Percentiles rank a stretch among this genome's conserved stretches.
phyloP scores from a whole-genome alignment of 1,139 yeast species.

The Lodderomyces margitis region DNA sequence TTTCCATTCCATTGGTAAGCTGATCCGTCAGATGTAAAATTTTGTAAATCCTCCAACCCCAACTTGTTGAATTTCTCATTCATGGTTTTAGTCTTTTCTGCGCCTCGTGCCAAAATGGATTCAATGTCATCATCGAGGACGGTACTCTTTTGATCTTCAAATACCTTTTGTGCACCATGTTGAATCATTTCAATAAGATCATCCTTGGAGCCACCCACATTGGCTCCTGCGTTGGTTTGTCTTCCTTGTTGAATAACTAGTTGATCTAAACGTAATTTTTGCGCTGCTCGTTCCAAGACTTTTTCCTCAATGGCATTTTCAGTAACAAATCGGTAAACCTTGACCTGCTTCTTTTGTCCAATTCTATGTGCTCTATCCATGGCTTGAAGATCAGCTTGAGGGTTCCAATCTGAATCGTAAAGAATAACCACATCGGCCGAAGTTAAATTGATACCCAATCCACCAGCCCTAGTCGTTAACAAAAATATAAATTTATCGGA shows the following conservation, averaged over 20 bases:
- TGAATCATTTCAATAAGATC: conserved; percentile 94
- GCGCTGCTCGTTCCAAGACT: conserved; percentile 93
- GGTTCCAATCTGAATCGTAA: conserved; percentile 98
- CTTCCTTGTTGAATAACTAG: conserved; percentile 95
- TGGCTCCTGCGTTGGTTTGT: conserved; percentile 40
- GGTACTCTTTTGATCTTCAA: conserved; percentile 47
- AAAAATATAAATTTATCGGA: conserved; percentile 82
- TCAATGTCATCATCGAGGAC: conserved; percentile 73
- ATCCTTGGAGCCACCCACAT: conserved; percentile 58
- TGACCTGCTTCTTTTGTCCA: conserved; percentile 95
- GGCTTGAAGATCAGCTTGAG: conserved; percentile 97
- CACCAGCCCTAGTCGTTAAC: conserved; percentile 98
- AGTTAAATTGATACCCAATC: conserved; percentile 90
- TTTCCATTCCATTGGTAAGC: conserved; percentile 98
- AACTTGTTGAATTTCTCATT: conserved; percentile 78
- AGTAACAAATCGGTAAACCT: conserved; percentile 87
- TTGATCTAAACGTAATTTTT: conserved; percentile 87
- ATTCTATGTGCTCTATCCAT: conserved; percentile 99
- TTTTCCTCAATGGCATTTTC: conserved; percentile 97
- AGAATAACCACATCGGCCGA: conserved; percentile 88
- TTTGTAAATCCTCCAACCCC: conserved; percentile 90
- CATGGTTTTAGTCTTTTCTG: conserved; percentile 72
- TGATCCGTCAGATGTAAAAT: conserved; percentile 81
- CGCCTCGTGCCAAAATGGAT: conserved; percentile 70
- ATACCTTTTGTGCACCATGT: conserved; percentile 91